Base-by-base conservation (phyloP, 1,284 basidiomycete species). In the Tremellales sp. region DNA sequence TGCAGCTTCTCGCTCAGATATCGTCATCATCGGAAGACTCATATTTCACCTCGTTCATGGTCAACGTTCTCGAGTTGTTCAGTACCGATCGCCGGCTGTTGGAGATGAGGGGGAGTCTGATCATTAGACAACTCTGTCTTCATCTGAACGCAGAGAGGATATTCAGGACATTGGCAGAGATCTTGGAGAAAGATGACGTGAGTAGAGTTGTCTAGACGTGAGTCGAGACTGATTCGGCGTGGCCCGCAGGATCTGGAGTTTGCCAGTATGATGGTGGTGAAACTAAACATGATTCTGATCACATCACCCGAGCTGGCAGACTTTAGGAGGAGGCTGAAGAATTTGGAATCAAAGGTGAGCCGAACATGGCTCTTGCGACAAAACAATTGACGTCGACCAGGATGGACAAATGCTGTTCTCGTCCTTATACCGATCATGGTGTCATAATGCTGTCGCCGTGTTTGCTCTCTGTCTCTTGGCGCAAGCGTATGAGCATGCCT, bases 401-500 rank as follows among this genome's bases (percentile, higher is more conserved):
- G 95, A 98, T 57, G 92, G 93, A 1, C 91, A 97, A 74, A 71
- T 72, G 68, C 73, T 98, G 21, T 99, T 98, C 66, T 87, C 85
- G 1, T 87, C 86, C 0, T 75, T 99, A 16, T 98, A 98, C 67
- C 81, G 90, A 29, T 97, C 91, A 32, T 99, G 95, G 94, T 97
- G 92, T 69, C 95, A 98, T 66, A 97, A 97, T 65, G 87, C 95
- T 0, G 92, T 98, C 21, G 87, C 95, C 0, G 91, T 92, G 0
- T 95, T 99, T 65, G 89, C 91, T 1, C 79, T 99, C 3, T 99
- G 95, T 70, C 78, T 99, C 18, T 77, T 98, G 10, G 92, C 94
- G 0, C 95, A 98, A 72, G 93, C 94, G 4, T 99, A 98, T 63
- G 95, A 99, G 68, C 95, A 98, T 71, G 95, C 95, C 1, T 95